These are phyloP conservation scores for Scytalidium lignicola DNA, from an alignment of 2,329 filamentous ascomycete species.

Conservation along the genomic window DNA sequence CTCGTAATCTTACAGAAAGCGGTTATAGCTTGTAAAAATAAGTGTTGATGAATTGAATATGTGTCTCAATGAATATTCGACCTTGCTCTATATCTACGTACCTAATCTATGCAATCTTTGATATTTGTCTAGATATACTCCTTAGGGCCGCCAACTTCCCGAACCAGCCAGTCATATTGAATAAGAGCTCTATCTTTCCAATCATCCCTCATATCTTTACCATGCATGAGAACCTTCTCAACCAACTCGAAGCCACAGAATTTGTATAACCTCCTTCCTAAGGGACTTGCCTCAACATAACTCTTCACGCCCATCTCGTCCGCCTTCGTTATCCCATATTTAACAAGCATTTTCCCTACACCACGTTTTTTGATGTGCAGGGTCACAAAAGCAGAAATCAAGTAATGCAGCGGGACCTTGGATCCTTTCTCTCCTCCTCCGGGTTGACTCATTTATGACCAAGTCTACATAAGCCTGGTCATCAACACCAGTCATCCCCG, in stretches of 20 bases:
- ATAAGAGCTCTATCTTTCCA: constrained; percentile 10
- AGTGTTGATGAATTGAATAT: too few relatives aligned
- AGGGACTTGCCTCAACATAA: constrained; percentile 20
- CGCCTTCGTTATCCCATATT: constrained; percentile 23
- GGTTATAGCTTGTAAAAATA: too few relatives aligned
- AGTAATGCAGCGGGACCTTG: constrained; percentile 14
- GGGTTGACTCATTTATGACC: constrained; percentile 4
- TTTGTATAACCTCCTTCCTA: constrained; percentile 17
- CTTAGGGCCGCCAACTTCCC: background rate
- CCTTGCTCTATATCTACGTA: too few relatives aligned
- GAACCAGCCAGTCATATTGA: background rate
- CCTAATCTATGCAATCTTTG: too few relatives aligned
- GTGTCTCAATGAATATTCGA: too few relatives aligned
- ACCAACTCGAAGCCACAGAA: constrained; percentile 19
- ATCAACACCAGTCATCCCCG: background rate
- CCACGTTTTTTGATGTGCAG: constrained; percentile 22
- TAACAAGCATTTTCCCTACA: constrained; percentile 17
- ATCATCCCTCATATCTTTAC: constrained; percentile 18
- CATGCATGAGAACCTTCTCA: constrained; percentile 12
- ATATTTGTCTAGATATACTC: background rate
- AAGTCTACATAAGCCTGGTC: constrained; percentile 1
- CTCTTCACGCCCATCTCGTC: constrained; percentile 20
- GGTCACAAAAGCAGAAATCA: constrained; percentile 21
- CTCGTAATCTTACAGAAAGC: constrained; percentile 59
- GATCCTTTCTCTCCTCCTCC: constrained; percentile 7